Evolutionary conservation across 192 early-diverging fungal genomes (phyloP).

Genomic region (Coemansia sp.): DNA sequence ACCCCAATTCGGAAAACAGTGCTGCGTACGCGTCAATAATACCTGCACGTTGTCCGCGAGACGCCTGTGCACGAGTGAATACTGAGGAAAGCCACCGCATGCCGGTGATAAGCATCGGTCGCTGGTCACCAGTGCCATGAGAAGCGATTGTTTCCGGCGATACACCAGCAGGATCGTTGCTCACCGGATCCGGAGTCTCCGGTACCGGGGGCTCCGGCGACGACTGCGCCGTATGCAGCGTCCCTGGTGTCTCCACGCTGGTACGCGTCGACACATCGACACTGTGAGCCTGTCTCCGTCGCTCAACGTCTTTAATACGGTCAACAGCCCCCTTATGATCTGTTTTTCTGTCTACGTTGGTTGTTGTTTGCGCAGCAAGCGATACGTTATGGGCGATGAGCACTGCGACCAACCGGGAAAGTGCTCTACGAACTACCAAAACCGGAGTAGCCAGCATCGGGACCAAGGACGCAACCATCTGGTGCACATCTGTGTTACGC

Average conservation of each 20-base stretch:
- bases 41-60: conserved; percentile 72
- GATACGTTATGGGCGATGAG: conserved; percentile 23
- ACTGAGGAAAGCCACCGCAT: conserved; percentile 63
- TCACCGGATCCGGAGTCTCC: background rate
- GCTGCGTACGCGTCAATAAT: conserved; percentile 78
- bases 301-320: background rate
- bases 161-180: background rate
- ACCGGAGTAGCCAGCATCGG: conserved; percentile 26
- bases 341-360: background rate
- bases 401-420: conserved; percentile 32
- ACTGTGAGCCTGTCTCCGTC: background rate
- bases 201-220: background rate
- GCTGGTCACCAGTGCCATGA: conserved; percentile 37
- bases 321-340: background rate
- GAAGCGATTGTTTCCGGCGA: background rate
- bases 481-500: conserved; percentile 13
- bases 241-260: background rate
- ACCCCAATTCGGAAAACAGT: conserved; percentile 70
- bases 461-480: conserved; percentile 14
- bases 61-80: conserved; percentile 62
- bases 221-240: background rate
- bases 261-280: background rate
- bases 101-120: conserved; percentile 53
- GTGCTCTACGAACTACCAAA: conserved; percentile 31
- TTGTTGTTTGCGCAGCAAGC: background rate